Conservation (phyloP, 768 basidiomycete genomes). For the Fibroporia radiculosa region DNA sequence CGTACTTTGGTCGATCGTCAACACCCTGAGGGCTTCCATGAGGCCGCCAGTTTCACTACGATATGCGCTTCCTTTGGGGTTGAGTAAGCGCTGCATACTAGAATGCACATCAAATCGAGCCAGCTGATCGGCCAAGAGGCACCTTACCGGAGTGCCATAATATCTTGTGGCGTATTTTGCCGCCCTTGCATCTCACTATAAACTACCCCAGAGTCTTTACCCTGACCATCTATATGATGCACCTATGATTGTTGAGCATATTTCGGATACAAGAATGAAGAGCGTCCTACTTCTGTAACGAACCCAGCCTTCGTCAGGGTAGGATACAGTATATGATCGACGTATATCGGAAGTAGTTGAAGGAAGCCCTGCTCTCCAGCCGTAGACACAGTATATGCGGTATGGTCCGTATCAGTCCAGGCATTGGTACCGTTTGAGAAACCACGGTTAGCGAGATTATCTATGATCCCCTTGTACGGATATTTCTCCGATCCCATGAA, state of each 20-base stretch:
- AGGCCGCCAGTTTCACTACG: conserved; percentile 96
- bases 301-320: conserved; percentile 85
- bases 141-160: conserved; percentile 78
- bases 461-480: conserved; percentile 93
- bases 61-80: conserved; percentile 79
- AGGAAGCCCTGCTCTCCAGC: conserved; percentile 91
- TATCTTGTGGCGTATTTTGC: conserved; percentile 85
- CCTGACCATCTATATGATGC: conserved; percentile 89
- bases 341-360: conserved; percentile 78
- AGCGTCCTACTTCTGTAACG: conserved; percentile 41
- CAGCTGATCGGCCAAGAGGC: background rate
- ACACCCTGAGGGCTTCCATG: conserved; percentile 81
- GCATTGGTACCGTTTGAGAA: conserved; percentile 92
- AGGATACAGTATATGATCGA: conserved; percentile 96
- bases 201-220: conserved; percentile 91
- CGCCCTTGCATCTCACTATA: conserved; percentile 97
- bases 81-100: conserved; percentile 74
- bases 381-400: conserved; percentile 92
- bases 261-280: background rate
- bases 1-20: conserved; percentile 85
- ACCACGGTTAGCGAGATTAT: conserved; percentile 89
- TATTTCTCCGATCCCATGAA: conserved; percentile 96
- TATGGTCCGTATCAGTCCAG: conserved; percentile 95
- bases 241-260: conserved; percentile 39
- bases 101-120: background rate